Percentiles rank a stretch among this genome's conserved stretches.
Conservation (phyloP, 805 yeast genomes). For the Kurtzmaniella fragi region DNA sequence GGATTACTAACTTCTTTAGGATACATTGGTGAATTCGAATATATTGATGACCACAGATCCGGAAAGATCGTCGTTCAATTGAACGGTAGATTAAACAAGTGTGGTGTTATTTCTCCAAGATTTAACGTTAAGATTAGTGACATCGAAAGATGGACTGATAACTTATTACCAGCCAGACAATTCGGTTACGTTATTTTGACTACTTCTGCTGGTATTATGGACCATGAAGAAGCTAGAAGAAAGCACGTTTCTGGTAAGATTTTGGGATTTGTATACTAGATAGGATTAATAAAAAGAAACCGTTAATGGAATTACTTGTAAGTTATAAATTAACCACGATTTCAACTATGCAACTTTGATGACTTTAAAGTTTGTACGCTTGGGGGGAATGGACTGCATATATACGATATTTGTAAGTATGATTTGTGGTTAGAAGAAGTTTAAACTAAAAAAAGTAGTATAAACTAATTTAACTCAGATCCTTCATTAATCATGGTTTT, state of each 20-base stretch:
- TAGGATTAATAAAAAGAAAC: conserved; percentile 1
- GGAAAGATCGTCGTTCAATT: conserved; percentile 33
- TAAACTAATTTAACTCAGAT: neutral
- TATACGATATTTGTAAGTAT: too few species aligned
- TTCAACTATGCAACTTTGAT: too few species aligned
- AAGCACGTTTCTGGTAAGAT: conserved; percentile 96
- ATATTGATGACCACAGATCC: conserved; percentile 32
- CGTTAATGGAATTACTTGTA: neutral
- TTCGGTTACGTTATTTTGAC: conserved; percentile 91
- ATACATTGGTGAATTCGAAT: conserved; percentile 32
- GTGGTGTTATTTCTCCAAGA: conserved; percentile 95
- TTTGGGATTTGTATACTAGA: conserved; percentile 88
- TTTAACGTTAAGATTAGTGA: conserved; percentile 88
- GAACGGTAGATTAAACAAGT: conserved; percentile 52
- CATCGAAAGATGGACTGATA: conserved; percentile 92
- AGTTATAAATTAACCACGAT: neutral
- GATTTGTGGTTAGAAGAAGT: too few species aligned
- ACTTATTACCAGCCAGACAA: conserved; percentile 94
- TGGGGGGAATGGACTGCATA: too few species aligned
- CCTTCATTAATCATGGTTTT: conserved; percentile 6
- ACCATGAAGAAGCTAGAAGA: conserved; percentile 98
- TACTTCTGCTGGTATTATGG: conserved; percentile 96
- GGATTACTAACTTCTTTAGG: conserved; percentile 8
- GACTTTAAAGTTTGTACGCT: too few species aligned
- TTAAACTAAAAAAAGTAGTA: too few species aligned